Percentiles rank a stretch among this genome's conserved stretches.
Conservation (phyloP, 768 basidiomycete species). For the Boletus sp. region DNA sequence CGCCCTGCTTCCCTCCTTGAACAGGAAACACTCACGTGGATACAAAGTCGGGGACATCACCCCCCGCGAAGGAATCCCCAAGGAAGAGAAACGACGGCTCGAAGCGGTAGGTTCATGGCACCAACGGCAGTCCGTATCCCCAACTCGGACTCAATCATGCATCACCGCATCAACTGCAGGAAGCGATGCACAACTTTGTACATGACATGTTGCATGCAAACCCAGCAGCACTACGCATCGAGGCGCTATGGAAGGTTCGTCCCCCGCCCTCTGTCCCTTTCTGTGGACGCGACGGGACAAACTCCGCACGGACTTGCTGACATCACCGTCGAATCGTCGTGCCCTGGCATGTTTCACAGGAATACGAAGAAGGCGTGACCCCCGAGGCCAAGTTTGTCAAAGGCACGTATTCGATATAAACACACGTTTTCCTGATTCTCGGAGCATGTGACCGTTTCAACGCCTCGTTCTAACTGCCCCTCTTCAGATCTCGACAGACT, state of each 20-base stretch:
- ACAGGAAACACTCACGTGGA: not conserved
- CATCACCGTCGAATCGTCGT: not conserved
- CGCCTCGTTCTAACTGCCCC: not conserved
- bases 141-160: not conserved
- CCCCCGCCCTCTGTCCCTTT: too few relatives aligned
- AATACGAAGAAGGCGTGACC: constrained; percentile 76
- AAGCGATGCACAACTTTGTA: constrained; percentile 88
- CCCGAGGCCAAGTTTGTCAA: constrained; percentile 85
- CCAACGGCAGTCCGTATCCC: not conserved
- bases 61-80: constrained; percentile 81
- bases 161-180: constrained; percentile 39
- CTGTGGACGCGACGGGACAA: not conserved
- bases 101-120: constrained; percentile 57
- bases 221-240: constrained; percentile 64
- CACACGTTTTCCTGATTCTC: too few relatives aligned
- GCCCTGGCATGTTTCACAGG: constrained; percentile 45
- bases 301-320: not conserved
- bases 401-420: too few relatives aligned
- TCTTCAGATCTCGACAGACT: constrained; percentile 77
- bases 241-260: constrained; percentile 61
- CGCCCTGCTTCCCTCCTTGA: not conserved
- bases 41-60: constrained; percentile 88
- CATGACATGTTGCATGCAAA: constrained; percentile 83
- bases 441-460: not conserved
- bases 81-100: constrained; percentile 71